Percentiles rank a stretch among this genome's conserved stretches.
phyloP scores from a whole-genome alignment of 768 basidiomycete genomes.

The Pulveroboletus sp. region DNA sequence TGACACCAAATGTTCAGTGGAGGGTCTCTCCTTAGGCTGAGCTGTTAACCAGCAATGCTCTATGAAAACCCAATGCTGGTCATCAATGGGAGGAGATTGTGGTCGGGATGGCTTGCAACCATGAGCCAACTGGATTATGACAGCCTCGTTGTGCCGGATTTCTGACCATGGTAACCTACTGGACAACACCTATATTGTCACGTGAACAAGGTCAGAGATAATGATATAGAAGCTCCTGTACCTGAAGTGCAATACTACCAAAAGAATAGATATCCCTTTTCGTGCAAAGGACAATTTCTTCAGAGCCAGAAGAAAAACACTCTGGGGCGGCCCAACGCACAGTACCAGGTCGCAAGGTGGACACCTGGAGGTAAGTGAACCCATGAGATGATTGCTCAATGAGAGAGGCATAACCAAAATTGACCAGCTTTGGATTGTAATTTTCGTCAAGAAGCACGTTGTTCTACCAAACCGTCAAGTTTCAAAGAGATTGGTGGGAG shows the following conservation, averaged over 20 bases:
- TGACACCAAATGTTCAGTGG: neutral
- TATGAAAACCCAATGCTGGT: constrained; percentile 8
- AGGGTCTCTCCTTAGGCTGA: neutral
- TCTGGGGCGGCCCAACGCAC: too few species aligned
- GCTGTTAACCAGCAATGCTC: constrained; percentile 5
- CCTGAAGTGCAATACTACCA: too few species aligned
- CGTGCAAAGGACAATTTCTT: too few species aligned
- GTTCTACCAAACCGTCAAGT: neutral
- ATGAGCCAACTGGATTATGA: constrained; percentile 5
- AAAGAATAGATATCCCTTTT: too few species aligned
- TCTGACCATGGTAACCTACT: constrained; percentile 3
- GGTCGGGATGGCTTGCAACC: constrained; percentile 3
- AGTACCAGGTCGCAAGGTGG: neutral
- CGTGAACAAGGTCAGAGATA: neutral
- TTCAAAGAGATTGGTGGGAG: neutral
- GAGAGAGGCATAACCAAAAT: constrained; percentile 8
- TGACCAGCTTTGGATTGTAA: neutral
- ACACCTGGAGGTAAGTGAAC: constrained; percentile 1
- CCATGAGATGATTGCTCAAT: neutral
- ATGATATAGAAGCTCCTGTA: neutral
- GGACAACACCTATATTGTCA: constrained; percentile 19
- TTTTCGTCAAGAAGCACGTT: constrained; percentile 5
- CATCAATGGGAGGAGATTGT: neutral
- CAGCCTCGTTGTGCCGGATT: neutral
- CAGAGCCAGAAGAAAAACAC: too few species aligned